Percentiles rank a stretch among this genome's conserved stretches.
phyloP scores from a whole-genome alignment of 176 grass and related monocot species.

The Oryza meyeriana region DNA sequence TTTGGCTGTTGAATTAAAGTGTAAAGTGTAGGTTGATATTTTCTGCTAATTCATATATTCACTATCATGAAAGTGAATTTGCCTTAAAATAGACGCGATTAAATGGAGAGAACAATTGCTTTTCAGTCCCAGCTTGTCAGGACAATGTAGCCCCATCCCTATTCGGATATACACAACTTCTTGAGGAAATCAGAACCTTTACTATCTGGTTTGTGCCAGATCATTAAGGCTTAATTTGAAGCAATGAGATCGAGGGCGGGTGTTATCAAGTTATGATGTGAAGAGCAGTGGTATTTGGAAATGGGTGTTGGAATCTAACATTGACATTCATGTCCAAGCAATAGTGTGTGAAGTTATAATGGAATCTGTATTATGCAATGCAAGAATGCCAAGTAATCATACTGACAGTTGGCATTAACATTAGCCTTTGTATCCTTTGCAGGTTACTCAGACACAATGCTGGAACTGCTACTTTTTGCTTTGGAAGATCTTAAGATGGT shows the following conservation, averaged over 20 bases:
- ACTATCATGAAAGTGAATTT: background rate
- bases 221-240: background rate
- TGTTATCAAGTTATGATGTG: background rate
- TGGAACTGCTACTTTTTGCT: conserved; percentile 75
- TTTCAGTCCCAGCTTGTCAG: background rate
- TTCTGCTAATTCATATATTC: background rate
- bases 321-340: background rate
- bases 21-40: background rate
- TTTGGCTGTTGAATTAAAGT: background rate
- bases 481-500: conserved; percentile 72
- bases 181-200: background rate
- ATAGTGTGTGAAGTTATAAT: background rate
- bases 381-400: background rate
- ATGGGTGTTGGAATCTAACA: background rate
- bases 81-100: background rate
- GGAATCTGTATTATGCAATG: background rate
- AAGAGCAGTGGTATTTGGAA: background rate
- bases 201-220: background rate
- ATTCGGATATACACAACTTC: background rate
- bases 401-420: conserved; percentile 1
- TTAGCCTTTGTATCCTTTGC: conserved; percentile 24
- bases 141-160: background rate
- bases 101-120: conserved; percentile 1
- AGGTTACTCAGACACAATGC: conserved; percentile 85
- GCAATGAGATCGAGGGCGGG: background rate